A percentile compares a stretch with the other conserved stretches of the same genome.
These are phyloP conservation scores for Shiraia bambusicola DNA, from an alignment of 2,329 filamentous ascomycete genomes.

Conservation along the genomic window DNA sequence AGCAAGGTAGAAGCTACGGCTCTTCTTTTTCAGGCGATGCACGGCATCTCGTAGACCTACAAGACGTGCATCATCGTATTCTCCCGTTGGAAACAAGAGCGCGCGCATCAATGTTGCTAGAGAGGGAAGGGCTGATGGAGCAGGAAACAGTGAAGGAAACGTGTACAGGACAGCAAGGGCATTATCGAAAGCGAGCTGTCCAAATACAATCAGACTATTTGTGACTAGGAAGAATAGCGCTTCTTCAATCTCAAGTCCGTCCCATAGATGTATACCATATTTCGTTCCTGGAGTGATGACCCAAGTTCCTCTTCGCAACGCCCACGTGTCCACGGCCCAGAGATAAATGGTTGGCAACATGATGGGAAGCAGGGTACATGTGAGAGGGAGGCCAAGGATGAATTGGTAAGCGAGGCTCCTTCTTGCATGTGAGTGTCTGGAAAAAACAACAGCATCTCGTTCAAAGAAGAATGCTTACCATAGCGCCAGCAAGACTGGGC, in stretches of 20 bases:
- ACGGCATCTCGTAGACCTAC: slow-evolving; percentile 62
- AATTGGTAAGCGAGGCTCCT: slow-evolving; percentile 65
- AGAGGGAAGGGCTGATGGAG: slow-evolving; percentile 52
- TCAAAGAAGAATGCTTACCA: slow-evolving; percentile 48
- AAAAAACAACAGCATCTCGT: background rate
- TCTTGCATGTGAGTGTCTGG: slow-evolving; percentile 5
- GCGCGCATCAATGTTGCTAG: slow-evolving; percentile 56
- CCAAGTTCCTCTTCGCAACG: slow-evolving; percentile 69
- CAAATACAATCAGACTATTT: slow-evolving; percentile 69
- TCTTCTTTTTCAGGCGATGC: slow-evolving; percentile 61
- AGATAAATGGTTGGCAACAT: slow-evolving; percentile 66
- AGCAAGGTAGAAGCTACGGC: slow-evolving; percentile 72
- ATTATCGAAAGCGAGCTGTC: slow-evolving; percentile 68
- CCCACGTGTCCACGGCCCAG: slow-evolving; percentile 71
- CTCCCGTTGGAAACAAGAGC: slow-evolving; percentile 50
- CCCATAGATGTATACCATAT: slow-evolving; percentile 63
- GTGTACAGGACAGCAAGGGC: slow-evolving; percentile 65
- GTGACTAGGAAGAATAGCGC: slow-evolving; percentile 72
- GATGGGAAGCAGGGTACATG: slow-evolving; percentile 62
- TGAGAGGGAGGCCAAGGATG: slow-evolving; percentile 60
- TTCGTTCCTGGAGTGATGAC: slow-evolving; percentile 69
- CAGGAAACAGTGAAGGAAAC: slow-evolving; percentile 60
- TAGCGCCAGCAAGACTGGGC: slow-evolving; percentile 64
- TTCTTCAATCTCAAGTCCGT: slow-evolving; percentile 70
- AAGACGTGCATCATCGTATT: slow-evolving; percentile 61